Percentiles rank a stretch among this genome's conserved stretches.
phyloP scores from a whole-genome alignment of 1,284 basidiomycete genomes.

The Amylostereum areolatum region DNA sequence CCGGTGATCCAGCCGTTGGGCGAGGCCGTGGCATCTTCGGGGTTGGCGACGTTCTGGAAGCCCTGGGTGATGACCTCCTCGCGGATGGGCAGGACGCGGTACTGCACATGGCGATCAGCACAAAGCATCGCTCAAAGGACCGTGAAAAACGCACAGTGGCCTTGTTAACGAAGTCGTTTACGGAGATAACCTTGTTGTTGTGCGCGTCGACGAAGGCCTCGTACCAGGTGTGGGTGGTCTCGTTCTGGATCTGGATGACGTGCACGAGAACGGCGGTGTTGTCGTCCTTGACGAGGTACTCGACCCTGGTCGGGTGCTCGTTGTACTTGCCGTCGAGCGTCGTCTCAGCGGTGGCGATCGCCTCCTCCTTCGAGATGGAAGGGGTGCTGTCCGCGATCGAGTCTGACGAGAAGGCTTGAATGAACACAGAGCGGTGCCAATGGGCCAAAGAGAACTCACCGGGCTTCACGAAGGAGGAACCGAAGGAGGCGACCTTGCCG shows the following conservation, averaged over 20 bases:
- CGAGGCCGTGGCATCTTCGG: constrained; percentile 33
- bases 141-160: constrained; percentile 29
- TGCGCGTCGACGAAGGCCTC: constrained; percentile 61
- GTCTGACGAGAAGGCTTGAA: constrained; percentile 13
- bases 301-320: constrained; percentile 34
- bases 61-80: constrained; percentile 33
- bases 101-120: constrained; percentile 21
- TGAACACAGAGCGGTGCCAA: no score
- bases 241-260: constrained; percentile 52
- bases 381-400: constrained; percentile 32
- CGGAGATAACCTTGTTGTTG: constrained; percentile 44
- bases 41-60: constrained; percentile 33
- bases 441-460: constrained; percentile 20
- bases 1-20: constrained; percentile 44
- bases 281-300: constrained; percentile 39
- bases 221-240: constrained; percentile 47
- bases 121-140: constrained; percentile 6
- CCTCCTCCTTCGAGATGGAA: constrained; percentile 28
- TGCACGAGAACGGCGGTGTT: constrained; percentile 45
- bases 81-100: constrained; percentile 36
- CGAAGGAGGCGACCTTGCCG: constrained; percentile 39
- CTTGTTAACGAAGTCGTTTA: constrained; percentile 48
- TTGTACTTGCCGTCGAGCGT: constrained; percentile 37
- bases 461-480: constrained; percentile 44
- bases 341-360: constrained; percentile 34